Evolutionary conservation across 495 filamentous ascomycete genomes (phyloP), one percentile per base, ranked within the genome.

Genomic region (Aspergillus wentii): DNA sequence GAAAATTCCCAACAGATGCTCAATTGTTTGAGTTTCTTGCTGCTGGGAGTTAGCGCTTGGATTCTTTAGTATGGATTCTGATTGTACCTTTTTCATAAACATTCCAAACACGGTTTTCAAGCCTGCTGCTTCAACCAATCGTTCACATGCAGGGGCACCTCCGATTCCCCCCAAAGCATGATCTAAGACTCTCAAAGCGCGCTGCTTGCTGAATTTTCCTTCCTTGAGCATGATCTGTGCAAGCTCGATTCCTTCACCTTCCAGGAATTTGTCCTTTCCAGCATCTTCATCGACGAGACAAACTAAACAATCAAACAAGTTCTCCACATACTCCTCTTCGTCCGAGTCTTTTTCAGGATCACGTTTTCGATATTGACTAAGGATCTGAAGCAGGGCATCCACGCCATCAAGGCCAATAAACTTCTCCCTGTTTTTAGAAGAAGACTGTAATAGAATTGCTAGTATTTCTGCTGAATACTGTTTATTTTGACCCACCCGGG

Each of bases 271-370:
- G 8, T 61, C 55, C 48, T 96, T 96, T 5, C 90, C 90, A 17
- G 70, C 67, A 3, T 71, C 51, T 39, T 88, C 81, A 53, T 94
- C 85, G 0, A 86, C 85, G 2, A 94, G 57, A 51, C 85, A 91
- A 6, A 83, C 85, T 17, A 95, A 51, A 20, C 79, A 74, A 51
- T 92, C 88, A 51, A 97, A 99, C 18, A 95, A 38, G 44, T 97
- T 95, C 57, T 95, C 88, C 33, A 92, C 82, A 56, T 84, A 95
- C 61, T 97, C 94, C 57, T 95, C 88, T 51, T 97, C 94, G 32
- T 91, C 81, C 6, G 84, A 84, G 21, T 88, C 87, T 52, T 86
- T 92, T 17, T 71, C 71, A 0, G 94, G 94, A 49, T 99, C 92
- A 19, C 80, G 77, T 61, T 85, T 87, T 14, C 94, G 82, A 62